A percentile compares a stretch with the other conserved stretches of the same genome.
Evolutionary conservation across 225 moss, liverwort and hornwort species (phyloP).

Genomic region (Thuidium tamariscinum): DNA sequence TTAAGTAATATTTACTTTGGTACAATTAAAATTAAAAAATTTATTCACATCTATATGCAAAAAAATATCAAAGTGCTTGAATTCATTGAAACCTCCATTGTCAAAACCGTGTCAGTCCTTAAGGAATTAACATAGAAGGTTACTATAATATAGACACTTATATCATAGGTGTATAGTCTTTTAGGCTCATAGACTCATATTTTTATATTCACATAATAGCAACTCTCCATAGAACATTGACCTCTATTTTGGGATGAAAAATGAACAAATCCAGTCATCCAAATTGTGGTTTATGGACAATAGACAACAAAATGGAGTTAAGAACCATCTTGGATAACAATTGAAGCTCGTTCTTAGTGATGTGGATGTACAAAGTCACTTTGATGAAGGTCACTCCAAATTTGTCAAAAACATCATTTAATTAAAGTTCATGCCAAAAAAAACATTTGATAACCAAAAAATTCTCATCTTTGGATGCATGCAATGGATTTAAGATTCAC

Average conservation of each 20-base stretch:
- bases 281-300: fast-evolving
- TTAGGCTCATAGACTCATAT: no score
- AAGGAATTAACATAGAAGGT: no score
- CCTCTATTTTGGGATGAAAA: neutral
- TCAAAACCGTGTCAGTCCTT: no score
- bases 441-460: neutral
- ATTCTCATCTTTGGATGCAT: neutral
- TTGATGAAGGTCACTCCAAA: neutral
- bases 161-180: no score
- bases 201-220: no score
- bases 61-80: no score
- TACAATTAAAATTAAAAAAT: no score
- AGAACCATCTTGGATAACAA: neutral
- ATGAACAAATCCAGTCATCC: neutral
- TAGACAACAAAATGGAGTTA: neutral
- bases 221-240: no score
- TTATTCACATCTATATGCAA: no score
- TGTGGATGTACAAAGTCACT: neutral
- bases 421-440: neutral
- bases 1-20: no score
- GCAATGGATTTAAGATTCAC: neutral
- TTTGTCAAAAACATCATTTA: neutral
- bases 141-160: no score
- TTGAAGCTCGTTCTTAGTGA: neutral
- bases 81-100: no score